These are phyloP conservation scores for Kalaharituber pfeilii DNA, from an alignment of 2,329 filamentous ascomycete species.

Conservation along the genomic window DNA sequence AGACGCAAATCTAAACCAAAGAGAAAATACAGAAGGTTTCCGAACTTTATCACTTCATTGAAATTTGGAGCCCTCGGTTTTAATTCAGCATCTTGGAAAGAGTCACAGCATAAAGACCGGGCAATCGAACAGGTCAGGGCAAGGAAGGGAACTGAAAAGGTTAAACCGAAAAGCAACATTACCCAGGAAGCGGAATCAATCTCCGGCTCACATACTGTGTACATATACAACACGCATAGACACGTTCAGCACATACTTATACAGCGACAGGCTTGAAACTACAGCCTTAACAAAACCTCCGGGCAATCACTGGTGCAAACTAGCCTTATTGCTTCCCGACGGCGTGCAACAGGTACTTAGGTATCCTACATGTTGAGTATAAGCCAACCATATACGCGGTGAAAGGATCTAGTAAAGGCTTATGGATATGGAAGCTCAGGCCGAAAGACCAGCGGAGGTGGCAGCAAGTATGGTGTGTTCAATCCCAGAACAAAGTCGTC, in stretches of 20 bases:
- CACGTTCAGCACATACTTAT: not conserved
- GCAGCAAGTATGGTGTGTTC: not conserved
- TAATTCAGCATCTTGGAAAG: not conserved
- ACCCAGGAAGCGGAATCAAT: not conserved
- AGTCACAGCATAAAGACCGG: not conserved
- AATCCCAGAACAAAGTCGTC: not conserved
- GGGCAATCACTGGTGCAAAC: not conserved
- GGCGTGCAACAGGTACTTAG: not conserved
- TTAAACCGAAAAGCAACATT: not conserved
- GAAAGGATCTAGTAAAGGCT: not conserved
- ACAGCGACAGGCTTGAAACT: too few relatives aligned
- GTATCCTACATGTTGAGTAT: not conserved
- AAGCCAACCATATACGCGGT: not conserved
- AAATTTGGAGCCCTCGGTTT: too few relatives aligned
- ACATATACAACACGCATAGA: not conserved
- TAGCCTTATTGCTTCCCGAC: not conserved
- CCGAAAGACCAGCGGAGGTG: not conserved
- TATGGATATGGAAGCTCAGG: not conserved
- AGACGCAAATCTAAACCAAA: too few relatives aligned
- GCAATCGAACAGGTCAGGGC: not conserved
- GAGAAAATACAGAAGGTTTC: too few relatives aligned
- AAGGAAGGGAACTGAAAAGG: not conserved
- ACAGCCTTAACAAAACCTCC: not conserved
- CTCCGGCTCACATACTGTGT: not conserved
- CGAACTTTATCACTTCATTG: too few relatives aligned